Evolutionary conservation across 176 grass and related monocot genomes (phyloP), one percentile per base, ranked within the genome.

Genomic region (Triticum monococcum): DNA sequence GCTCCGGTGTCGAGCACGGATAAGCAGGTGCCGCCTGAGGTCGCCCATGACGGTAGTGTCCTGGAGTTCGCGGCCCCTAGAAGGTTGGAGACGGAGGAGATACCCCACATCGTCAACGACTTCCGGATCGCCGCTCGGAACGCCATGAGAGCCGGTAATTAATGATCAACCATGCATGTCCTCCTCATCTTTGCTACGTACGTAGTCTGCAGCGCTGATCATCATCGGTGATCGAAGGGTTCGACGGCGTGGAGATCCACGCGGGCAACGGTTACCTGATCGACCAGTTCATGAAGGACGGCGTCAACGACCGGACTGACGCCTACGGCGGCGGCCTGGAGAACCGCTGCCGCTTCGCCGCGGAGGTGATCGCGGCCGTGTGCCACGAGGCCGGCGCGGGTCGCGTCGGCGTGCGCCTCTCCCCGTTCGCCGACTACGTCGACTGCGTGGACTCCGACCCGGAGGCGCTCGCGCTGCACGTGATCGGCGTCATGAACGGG

Each of bases 251-350:
- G 14, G 94, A 95, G 65, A 91, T 93, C 9, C 91, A 91, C 26
- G 82, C 81, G 2, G 90, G 80, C 1, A 67, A 91, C 50, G 90
- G 88, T 36, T 91, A 87, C 68, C 66, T 93, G 18, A 67, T 95
- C 2, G 84, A 95, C 76, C 94, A 95, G 40, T 93, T 95, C 72
- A 87, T 95, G 87, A 95, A 93, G 76, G 91, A 93, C 20, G 60
- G 81, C 7, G 87, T 80, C 32, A 95, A 95, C 43, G 81, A 86
- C 75, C 75, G 84, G 2, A 37, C 48, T 5, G 84, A 86, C 32
- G 64, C 32, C 38, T 85, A 91, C 3, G 84, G 91, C 13, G 87
- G 89, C 5, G 82, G 66, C 38, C 46, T 91, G 6, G 61, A 91
- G 65, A 96, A 91, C 35, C 81, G 81, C 22, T 91, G 94, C 57